phyloP scores from a whole-genome alignment of 2,329 filamentous ascomycete species.

The Fragosphaeria purpurea region DNA sequence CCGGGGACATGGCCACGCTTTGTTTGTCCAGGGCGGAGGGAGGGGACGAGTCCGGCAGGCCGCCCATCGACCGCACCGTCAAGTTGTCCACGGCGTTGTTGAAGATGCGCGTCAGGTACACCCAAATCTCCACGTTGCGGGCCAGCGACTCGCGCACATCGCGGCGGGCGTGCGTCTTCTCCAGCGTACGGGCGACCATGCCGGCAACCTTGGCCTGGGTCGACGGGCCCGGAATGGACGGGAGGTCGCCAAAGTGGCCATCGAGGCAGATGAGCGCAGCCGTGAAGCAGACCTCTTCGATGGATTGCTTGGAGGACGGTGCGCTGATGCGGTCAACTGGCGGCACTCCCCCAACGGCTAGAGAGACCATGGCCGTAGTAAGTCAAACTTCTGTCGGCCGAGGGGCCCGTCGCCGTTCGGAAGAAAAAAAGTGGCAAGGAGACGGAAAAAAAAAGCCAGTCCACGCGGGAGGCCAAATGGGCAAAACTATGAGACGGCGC shows the following conservation, averaged over 20 bases:
- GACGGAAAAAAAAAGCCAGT: neutral
- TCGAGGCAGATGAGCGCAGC: slow-evolving; percentile 52
- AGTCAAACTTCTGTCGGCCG: too few species aligned
- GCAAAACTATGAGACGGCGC: too few species aligned
- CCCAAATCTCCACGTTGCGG: slow-evolving; percentile 55
- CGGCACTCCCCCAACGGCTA: slow-evolving; percentile 12
- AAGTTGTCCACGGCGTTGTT: slow-evolving; percentile 50
- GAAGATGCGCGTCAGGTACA: slow-evolving; percentile 53
- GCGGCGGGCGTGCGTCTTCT: slow-evolving; percentile 52
- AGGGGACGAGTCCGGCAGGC: slow-evolving; percentile 40
- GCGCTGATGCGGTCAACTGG: slow-evolving; percentile 15
- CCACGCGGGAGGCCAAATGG: neutral
- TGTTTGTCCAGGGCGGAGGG: slow-evolving; percentile 41
- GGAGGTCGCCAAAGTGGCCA: slow-evolving; percentile 47
- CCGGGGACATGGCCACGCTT: neutral
- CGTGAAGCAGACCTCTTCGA: slow-evolving; percentile 54
- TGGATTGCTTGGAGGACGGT: slow-evolving; percentile 31
- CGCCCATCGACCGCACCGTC: slow-evolving; percentile 48
- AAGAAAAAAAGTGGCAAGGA: neutral
- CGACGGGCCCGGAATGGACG: slow-evolving; percentile 43
- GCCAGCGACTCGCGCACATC: slow-evolving; percentile 53
- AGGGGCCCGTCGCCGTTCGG: neutral
- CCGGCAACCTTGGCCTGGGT: slow-evolving; percentile 44
- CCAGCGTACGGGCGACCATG: slow-evolving; percentile 50
- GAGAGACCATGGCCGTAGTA: slow-evolving; percentile 11